Base-by-base conservation (phyloP, 2,329 filamentous ascomycete genomes). In the Bipolaris bicolor region DNA sequence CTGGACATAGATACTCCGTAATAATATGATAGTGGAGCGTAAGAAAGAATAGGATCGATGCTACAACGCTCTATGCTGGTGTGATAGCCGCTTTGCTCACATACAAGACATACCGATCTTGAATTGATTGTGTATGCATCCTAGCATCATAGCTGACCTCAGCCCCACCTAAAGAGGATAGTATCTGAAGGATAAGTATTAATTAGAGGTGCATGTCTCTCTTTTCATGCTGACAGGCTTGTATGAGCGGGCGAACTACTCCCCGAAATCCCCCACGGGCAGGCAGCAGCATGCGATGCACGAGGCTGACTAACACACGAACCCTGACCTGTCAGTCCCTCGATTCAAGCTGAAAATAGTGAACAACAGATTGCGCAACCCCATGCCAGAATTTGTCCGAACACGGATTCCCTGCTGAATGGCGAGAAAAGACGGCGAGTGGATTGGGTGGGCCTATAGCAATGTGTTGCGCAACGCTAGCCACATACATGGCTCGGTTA, bases 311-410 rank as follows among this genome's bases (percentile, higher is more conserved):
- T 5, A 34, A 15, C 41, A 26, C 41, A 31, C 9, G 13, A 44
- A 24, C 20, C 24, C n/a, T 29, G 16, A 24, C 18, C 39, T 10
- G 9, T 39, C 18, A 9, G 9, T 11, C 20, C 33, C 29, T 45
- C 47, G 49, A 57, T 52, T 53, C 36, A 43, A 47, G 29, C 31
- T 43, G 18, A 31, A 18, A n/a, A 46, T 34, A n/a, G 48, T 45
- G 52, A 41, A n/a, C 31, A 41, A 45, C 5, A 20, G 34, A 51
- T 52, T 43, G 52, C 22, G 15, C 33, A 41, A 29, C 41, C 7
- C 6, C 9, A 16, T 18, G n/a, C n/a, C 37, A 39, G 10, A 18
- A 18, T 18, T 39, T 16, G 37, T 18, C 29, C 29, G 29, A 31
- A 31, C 29, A 11, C 29, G 29, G 29, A 31, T 31, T 31, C 10